phyloP scores from a whole-genome alignment of 495 filamentous ascomycete species.

The Cercophora samala region DNA sequence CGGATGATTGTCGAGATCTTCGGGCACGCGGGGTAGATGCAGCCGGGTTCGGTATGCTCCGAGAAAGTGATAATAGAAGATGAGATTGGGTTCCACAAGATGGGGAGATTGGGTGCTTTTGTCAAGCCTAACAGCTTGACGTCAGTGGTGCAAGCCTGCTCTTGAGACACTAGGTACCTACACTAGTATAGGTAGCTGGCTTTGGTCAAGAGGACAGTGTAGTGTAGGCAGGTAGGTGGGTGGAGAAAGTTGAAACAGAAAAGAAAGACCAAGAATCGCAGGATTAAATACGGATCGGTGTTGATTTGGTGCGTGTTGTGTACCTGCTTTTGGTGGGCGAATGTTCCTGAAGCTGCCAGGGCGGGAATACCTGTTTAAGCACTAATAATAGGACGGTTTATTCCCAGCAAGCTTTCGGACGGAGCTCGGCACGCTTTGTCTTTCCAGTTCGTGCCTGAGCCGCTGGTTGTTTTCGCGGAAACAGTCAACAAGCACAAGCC shows the following conservation, averaged over 20 bases:
- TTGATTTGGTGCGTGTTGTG: not conserved
- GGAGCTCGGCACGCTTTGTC: not conserved
- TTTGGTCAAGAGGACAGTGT: not conserved
- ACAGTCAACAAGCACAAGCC: not conserved
- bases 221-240: too few species aligned
- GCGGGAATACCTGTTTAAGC: not conserved
- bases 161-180: too few species aligned
- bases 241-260: not conserved
- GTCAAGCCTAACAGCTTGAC: conserved; percentile 6
- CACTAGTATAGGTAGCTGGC: not conserved
- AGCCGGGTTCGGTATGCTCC: not conserved
- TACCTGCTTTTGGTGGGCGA: conserved; percentile 10
- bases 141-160: not conserved
- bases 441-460: not conserved
- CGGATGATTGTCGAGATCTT: conserved; percentile 5
- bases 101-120: not conserved
- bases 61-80: not conserved
- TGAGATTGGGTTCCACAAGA: not conserved
- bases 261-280: conserved; percentile 3
- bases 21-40: not conserved
- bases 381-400: not conserved
- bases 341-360: conserved; percentile 19
- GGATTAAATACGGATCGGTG: not conserved
- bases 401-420: not conserved
- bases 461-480: not conserved